Base-by-base conservation (phyloP, 805 yeast species). In the Zygotorulaspora sp. region DNA sequence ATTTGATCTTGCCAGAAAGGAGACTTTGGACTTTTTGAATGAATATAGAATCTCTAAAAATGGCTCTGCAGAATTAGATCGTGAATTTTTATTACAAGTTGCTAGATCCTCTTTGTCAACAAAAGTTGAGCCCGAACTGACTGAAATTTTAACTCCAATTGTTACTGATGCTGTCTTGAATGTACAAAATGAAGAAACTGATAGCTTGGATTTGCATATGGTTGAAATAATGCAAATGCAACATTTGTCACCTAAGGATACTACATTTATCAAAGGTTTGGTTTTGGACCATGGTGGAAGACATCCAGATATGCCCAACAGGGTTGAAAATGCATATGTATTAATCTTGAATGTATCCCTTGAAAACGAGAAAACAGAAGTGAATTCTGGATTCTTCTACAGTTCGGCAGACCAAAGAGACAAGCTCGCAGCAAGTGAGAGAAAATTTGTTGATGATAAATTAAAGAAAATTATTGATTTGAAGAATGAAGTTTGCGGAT, bases 201-300 rank as follows among this genome's bases (percentile, higher is more conserved):
- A 67, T 31, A 63, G 69, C 34, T 69, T 90, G 40, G 98, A 92
- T 62, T 71, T 92, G 51, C 97, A 92, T 63, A 92, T 92, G 98
- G 81, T 92, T 52, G 98, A 92, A 68, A 84, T 92, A 57, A 92
- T 92, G 94, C 80, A 92, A 50, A 94, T 92, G 97, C 96, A 92
- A 74, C 90, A 84, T 57, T 84, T 86, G 50, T 74, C 82, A 25
- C 86, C 92, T 22, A 76, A 80, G 44, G 92, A 89, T 39, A 89
- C 97, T 13, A 72, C 74, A 54, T 77, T 92, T 43, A 71, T 92
- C 48, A 79, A 75, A 52, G 98, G 98, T 31, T 74, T 92, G 50
- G 98, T 92, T 24, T 72, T 92, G 48, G 98, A 92, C 62, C 98
- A 92, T 62, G 98, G 98, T 50, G 97, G 96, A 12, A 78, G 98